Evolutionary conservation across 2,329 filamentous ascomycete genomes (phyloP).

Genomic region (Penicillium capsulatum): DNA sequence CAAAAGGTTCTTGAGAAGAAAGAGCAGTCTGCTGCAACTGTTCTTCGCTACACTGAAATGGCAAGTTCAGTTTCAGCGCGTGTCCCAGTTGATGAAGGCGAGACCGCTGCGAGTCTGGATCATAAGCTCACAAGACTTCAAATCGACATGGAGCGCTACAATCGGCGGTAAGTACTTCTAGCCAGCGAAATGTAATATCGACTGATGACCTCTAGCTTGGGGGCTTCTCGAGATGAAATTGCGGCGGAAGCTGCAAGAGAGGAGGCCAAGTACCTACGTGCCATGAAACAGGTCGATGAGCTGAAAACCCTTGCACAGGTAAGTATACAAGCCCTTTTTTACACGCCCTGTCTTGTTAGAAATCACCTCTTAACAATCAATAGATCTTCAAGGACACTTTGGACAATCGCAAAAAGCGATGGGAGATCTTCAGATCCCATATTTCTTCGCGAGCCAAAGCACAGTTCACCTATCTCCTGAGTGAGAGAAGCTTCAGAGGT

Average conservation of each 20-base stretch:
- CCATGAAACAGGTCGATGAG: conserved; percentile 37
- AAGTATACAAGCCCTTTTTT: too few relatives aligned
- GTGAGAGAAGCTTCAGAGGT: conserved; percentile 84
- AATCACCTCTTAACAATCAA: conserved; percentile 5
- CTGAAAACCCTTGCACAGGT: conserved; percentile 40
- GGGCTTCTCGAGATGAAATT: conserved; percentile 63
- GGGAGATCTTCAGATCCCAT: conserved; percentile 73
- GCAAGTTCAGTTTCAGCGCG: conserved; percentile 56
- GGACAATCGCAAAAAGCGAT: conserved; percentile 65
- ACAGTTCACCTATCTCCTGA: conserved; percentile 83
- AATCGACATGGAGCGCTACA: conserved; percentile 56
- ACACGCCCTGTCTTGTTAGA: conserved; percentile 6
- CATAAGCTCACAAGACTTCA: conserved; percentile 50
- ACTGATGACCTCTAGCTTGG: conserved; percentile 45
- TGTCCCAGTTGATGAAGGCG: conserved; percentile 60
- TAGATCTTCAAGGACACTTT: conserved; percentile 59
- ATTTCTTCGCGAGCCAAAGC: conserved; percentile 83
- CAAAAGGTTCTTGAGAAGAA: conserved; percentile 46
- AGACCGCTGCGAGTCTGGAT: conserved; percentile 55
- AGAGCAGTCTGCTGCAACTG: conserved; percentile 45
- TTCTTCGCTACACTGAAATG: conserved; percentile 53
- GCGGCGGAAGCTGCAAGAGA: conserved; percentile 44
- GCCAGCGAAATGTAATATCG: background rate
- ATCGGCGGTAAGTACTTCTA: conserved; percentile 42
- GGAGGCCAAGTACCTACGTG: conserved; percentile 35